A percentile compares a stretch with the other conserved stretches of the same genome.
Evolutionary conservation across 75 land plant genomes (phyloP).

Genomic region (Cunninghamia lanceolata): DNA sequence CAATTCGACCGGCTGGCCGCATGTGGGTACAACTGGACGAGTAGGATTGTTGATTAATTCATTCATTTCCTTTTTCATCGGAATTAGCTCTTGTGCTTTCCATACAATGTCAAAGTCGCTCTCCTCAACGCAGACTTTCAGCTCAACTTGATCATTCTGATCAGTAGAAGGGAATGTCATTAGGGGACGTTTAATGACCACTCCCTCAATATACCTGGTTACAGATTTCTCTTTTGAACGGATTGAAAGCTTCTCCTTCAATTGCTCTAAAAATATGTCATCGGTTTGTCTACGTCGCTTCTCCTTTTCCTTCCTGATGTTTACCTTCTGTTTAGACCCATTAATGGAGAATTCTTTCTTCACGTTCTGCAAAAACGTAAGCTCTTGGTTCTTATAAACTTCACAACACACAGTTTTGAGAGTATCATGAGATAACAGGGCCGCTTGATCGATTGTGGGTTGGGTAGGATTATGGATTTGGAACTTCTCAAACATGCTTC

Average conservation of each 20-base stretch:
- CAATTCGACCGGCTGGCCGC: not conserved
- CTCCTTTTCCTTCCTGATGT: not conserved
- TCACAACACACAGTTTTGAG: not conserved
- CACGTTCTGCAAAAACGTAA: not conserved
- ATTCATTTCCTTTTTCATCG: not conserved
- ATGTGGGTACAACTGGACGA: constrained; percentile 5
- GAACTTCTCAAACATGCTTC: not conserved
- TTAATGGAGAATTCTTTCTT: too few species aligned
- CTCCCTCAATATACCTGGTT: not conserved
- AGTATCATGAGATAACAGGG: not conserved
- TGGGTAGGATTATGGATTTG: not conserved
- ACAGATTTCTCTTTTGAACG: not conserved
- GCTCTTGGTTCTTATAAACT: not conserved
- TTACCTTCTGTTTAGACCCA: not conserved
- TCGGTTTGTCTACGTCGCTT: not conserved
- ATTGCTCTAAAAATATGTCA: not conserved
- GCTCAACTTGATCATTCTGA: too few species aligned
- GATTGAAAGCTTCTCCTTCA: not conserved
- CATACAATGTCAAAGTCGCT: constrained; percentile 2
- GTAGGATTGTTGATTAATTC: not conserved
- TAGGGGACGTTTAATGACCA: not conserved
- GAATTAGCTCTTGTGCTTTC: constrained; percentile 18
- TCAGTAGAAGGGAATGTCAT: too few species aligned
- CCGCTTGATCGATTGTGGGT: not conserved
- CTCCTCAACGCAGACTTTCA: too few species aligned